Evolutionary conservation across 2,329 filamentous ascomycete genomes (phyloP).

Genomic region (Ophiosphaerella herpotricha): DNA sequence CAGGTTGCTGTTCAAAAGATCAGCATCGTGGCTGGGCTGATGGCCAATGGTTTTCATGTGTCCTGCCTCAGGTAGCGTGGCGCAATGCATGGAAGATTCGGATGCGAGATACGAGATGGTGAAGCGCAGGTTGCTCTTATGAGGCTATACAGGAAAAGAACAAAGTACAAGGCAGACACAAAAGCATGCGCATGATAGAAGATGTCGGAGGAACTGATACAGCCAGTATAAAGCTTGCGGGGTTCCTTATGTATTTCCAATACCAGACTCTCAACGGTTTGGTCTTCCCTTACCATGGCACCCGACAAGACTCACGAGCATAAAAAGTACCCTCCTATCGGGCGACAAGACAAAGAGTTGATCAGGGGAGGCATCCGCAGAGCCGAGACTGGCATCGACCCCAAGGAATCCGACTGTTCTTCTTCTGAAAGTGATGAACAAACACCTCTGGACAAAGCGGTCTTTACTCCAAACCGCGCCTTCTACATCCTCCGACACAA

Average conservation of each 20-base stretch:
- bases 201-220: background rate
- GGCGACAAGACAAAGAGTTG: constrained; percentile 1
- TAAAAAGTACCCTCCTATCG: constrained; percentile 1
- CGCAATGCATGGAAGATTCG: background rate
- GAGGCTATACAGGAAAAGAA: background rate
- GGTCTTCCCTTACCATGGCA: background rate
- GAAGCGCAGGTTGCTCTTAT: background rate
- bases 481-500: constrained; percentile 8
- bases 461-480: constrained; percentile 1
- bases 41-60: background rate
- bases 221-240: background rate
- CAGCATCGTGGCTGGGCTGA: background rate
- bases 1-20: background rate
- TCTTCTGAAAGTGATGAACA: background rate
- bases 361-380: constrained; percentile 3
- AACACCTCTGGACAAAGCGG: background rate
- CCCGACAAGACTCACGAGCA: background rate
- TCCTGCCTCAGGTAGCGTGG: background rate
- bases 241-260: background rate
- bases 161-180: background rate
- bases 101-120: constrained; percentile 3
- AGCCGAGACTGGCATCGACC: constrained; percentile 1
- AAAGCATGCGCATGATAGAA: background rate
- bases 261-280: background rate
- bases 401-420: constrained; percentile 1